phyloP scores from a whole-genome alignment of 2,329 filamentous ascomycete species.

The Fusarium mundagurra region DNA sequence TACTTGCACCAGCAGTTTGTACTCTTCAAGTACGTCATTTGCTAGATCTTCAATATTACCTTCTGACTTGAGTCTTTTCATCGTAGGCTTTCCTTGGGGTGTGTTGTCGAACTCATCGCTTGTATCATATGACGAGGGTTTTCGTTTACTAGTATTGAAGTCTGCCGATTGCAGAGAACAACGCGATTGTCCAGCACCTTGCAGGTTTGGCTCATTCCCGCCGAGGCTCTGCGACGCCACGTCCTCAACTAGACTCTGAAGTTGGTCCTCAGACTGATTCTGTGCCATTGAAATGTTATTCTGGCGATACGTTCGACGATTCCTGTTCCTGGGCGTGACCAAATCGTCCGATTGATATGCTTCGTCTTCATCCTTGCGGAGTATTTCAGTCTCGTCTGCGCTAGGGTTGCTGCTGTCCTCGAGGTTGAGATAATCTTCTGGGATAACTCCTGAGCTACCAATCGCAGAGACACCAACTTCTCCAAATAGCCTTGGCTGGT shows the following conservation, averaged over 20 bases:
- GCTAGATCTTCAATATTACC: slow-evolving; percentile 50
- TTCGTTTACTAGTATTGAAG: slow-evolving; percentile 65
- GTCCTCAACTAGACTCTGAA: slow-evolving; percentile 63
- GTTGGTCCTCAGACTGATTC: slow-evolving; percentile 57
- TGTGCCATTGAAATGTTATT: slow-evolving; percentile 53
- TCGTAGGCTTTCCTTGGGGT: slow-evolving; percentile 55
- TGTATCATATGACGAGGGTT: slow-evolving; percentile 58
- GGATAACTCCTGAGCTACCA: slow-evolving; percentile 62
- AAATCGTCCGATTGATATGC: slow-evolving; percentile 57
- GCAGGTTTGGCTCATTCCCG: slow-evolving; percentile 51
- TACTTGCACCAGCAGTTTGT: slow-evolving; percentile 58
- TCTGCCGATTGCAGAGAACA: slow-evolving; percentile 45
- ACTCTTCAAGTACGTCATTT: slow-evolving; percentile 54
- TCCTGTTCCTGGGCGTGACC: slow-evolving; percentile 42
- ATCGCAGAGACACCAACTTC: slow-evolving; percentile 65
- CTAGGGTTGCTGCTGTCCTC: slow-evolving; percentile 55
- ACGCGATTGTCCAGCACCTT: slow-evolving; percentile 31
- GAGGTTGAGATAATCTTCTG: slow-evolving; percentile 60
- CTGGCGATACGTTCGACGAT: slow-evolving; percentile 37
- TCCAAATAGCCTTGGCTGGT: slow-evolving; percentile 60
- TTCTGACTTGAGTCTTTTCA: slow-evolving; percentile 67
- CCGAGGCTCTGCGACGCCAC: slow-evolving; percentile 66
- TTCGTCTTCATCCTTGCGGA: slow-evolving; percentile 55
- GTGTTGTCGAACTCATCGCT: slow-evolving; percentile 61
- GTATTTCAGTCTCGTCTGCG: slow-evolving; percentile 53